Conservation (phyloP, 768 basidiomycete species). For the Dioszegia crocea region DNA sequence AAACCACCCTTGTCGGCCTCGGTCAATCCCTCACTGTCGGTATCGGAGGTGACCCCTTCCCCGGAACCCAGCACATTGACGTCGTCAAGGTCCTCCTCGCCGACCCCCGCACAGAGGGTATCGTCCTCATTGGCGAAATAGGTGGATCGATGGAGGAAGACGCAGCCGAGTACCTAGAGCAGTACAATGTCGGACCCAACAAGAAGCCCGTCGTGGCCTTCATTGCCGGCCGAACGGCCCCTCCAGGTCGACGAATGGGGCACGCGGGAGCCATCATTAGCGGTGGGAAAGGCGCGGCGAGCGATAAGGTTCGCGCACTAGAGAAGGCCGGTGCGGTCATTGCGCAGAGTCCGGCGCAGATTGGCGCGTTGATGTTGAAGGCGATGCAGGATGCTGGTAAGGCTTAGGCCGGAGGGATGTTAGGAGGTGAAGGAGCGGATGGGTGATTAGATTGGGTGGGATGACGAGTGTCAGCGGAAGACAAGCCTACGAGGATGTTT, state of each 20-base stretch:
- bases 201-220: constrained; percentile 97
- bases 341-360: constrained; percentile 91
- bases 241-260: constrained; percentile 96
- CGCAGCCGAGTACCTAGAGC: constrained; percentile 90
- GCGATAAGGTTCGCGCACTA: constrained; percentile 77
- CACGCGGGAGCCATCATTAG: constrained; percentile 98
- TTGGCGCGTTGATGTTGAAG: constrained; percentile 83
- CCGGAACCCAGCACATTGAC: constrained; percentile 80
- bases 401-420: constrained; percentile 19
- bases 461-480: no score
- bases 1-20: constrained; percentile 91
- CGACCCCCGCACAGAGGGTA: constrained; percentile 90
- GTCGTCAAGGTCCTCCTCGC: constrained; percentile 94
- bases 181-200: constrained; percentile 79
- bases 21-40: constrained; percentile 96
- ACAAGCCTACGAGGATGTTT: no score
- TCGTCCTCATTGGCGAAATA: constrained; percentile 97
- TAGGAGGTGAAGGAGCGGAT: no score
- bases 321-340: constrained; percentile 89
- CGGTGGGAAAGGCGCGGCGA: constrained; percentile 94
- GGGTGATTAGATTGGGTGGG: neutral
- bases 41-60: constrained; percentile 71
- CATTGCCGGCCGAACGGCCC: constrained; percentile 96
- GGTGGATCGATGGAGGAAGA: constrained; percentile 99
- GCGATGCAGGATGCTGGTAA: constrained; percentile 51